phyloP scores from a whole-genome alignment of 202 grass and related monocot species.

The Schoenoplectus tabernaemontani region DNA sequence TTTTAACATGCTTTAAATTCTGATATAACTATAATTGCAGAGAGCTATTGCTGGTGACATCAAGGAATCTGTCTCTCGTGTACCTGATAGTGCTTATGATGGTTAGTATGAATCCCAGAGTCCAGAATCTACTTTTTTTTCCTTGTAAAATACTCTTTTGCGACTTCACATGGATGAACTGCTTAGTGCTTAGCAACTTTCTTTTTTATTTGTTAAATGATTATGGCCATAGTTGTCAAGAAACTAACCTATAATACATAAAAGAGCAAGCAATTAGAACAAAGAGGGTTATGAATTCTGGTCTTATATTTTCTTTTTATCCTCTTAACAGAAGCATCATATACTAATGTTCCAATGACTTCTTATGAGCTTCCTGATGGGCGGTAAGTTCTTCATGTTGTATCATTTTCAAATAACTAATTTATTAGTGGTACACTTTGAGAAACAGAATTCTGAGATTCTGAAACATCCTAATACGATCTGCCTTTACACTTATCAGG shows the following conservation, averaged over 20 bases:
- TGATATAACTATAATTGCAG: conserved; percentile 28
- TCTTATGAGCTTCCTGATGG: conserved; percentile 99
- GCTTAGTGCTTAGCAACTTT: too few species aligned
- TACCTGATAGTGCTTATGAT: conserved; percentile 94
- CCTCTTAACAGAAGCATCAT: conserved; percentile 71
- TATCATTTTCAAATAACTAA: conserved; percentile 20
- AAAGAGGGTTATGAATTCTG: conserved; percentile 1
- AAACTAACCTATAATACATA: background rate
- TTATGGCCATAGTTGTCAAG: background rate
- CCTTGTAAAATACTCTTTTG: background rate
- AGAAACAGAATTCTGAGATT: background rate
- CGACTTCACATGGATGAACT: background rate
- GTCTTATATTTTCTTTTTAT: conserved; percentile 18
- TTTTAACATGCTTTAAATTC: conserved; percentile 13
- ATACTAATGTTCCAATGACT: conserved; percentile 99
- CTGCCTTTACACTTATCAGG: conserved; percentile 30
- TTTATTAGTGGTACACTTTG: conserved; percentile 14
- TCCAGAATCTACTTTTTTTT: background rate
- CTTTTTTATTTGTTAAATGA: background rate
- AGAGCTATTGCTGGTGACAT: conserved; percentile 92
- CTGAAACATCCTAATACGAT: background rate
- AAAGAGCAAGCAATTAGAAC: background rate
- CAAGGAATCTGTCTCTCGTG: conserved; percentile 94
- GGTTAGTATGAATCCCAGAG: conserved; percentile 37
- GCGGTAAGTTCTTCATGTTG: conserved; percentile 58